Base-by-base conservation (phyloP, 164 flowering plant genomes). In the Kingdonia uniflora region DNA sequence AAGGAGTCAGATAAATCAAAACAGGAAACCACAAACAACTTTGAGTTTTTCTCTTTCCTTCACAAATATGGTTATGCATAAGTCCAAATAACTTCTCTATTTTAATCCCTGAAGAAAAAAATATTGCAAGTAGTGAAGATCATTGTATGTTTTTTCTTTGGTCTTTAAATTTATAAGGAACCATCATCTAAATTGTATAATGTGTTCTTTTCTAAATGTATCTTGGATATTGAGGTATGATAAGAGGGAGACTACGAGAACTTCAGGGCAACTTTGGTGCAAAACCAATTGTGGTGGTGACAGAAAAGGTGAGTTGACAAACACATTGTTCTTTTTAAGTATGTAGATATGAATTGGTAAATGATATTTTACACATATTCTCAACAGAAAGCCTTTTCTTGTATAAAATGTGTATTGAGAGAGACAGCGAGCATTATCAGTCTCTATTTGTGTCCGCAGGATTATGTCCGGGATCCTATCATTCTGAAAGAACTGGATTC, bases 251-350 rank as follows among this genome's bases (percentile, higher is more conserved):
- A 54, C 75, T 87, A 16, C 17, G 46, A 53, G 49, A 72, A 38
- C 76, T 90, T 26, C 58, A 70, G 54, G 49, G 54, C 39, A 68
- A 72, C 63, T 80, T 75, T 63, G 67, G 51, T 66, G 45, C 62
- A 47, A 69, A 63, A 42, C 95, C 97, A 2, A 40, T 76, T 51
- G 76, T 81, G 51, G 69, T 81, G 20, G 66, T 77, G 14, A 90
- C 95, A 23, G 97, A 90, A 67, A 87, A 90, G 95, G 97, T 87
- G 51, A 59, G n/a, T n/a, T n/a, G n/a, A n/a, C n/a, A n/a, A n/a
- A n/a, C n/a, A n/a, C n/a, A n/a, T n/a, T n/a, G n/a, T n/a, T n/a
- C n/a, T n/a, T n/a, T n/a, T n/a, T n/a, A n/a, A n/a, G n/a, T n/a
- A n/a, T n/a, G n/a, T n/a, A n/a, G n/a, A n/a, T n/a, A n/a, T n/a